Evolutionary conservation across 768 basidiomycete species (phyloP), one percentile per base, ranked within the genome.

Genomic region (Calocera viscosa): DNA sequence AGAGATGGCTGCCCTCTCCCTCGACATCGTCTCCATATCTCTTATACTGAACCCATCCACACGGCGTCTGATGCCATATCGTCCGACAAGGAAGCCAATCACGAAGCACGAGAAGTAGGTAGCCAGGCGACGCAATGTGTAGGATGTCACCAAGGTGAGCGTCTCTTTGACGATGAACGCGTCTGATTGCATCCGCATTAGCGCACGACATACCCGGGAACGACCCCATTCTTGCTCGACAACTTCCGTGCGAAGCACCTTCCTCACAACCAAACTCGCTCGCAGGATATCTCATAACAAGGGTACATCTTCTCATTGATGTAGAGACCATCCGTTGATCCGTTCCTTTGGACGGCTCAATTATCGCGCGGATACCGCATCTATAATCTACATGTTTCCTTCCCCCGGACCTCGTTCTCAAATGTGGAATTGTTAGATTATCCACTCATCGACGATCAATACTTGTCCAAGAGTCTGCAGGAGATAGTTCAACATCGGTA

Each of bases 131-230:
- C 53, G 26, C 14, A 32, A 7, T 47, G 35, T 14, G 14, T 47
- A 5, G 43, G 43, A 19, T 8, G 53, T 60, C 53, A 5, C 53
- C 53, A 60, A 60, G 53, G 53, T 60, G 53, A 60, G 53, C 53
- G 53, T 60, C 53, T 60, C 53, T 60, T 12, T 60, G 53, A 60
- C 53, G 53, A 60, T 32, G 24, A 24, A n/a, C n/a, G n/a, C 16
- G 5, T 47, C 19, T 47, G 19, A 47, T 19, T 47, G 43, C 43
- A 8, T 47, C 43, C 43, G 43, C 35, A 38, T n/a, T n/a, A n/a
- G n/a, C n/a, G n/a, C n/a, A n/a, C n/a, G n/a, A n/a, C n/a, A n/a
- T n/a, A n/a, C n/a, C n/a, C n/a, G n/a, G n/a, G n/a, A n/a, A n/a
- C n/a, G n/a, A n/a, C n/a, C n/a, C n/a, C n/a, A n/a, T n/a, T n/a